phyloP scores from a whole-genome alignment of 768 basidiomycete genomes.

The Leccinum fibrillosum region DNA sequence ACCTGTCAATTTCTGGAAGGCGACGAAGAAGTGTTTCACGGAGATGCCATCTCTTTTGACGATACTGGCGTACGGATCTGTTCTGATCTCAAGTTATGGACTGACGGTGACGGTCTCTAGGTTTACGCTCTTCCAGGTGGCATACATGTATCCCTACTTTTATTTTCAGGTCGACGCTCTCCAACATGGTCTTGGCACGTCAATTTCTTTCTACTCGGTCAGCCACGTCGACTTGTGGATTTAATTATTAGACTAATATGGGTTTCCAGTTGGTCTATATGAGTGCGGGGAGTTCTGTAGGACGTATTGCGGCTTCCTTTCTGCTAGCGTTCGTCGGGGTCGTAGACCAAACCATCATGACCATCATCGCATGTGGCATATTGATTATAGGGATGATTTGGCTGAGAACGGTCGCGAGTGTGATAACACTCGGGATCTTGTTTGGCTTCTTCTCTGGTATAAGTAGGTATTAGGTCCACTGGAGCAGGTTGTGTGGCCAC shows the following conservation, averaged over 20 bases:
- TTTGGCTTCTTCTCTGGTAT: slow-evolving; percentile 50
- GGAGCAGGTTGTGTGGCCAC: too few relatives aligned
- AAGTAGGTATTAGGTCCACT: slow-evolving; percentile 24
- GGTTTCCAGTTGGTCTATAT: slow-evolving; percentile 26
- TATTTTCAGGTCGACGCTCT: slow-evolving; percentile 58
- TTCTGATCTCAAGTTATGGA: neutral
- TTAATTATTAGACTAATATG: neutral
- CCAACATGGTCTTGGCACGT: slow-evolving; percentile 41
- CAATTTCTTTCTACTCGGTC: slow-evolving; percentile 50
- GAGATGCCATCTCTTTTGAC: slow-evolving; percentile 25
- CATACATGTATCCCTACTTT: slow-evolving; percentile 50
- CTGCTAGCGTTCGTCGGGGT: slow-evolving; percentile 40
- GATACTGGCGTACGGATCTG: slow-evolving; percentile 17
- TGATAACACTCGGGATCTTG: slow-evolving; percentile 40
- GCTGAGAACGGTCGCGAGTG: slow-evolving; percentile 34
- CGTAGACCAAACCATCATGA: slow-evolving; percentile 40
- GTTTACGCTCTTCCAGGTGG: slow-evolving; percentile 32
- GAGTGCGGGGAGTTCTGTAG: slow-evolving; percentile 49
- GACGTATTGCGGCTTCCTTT: slow-evolving; percentile 44
- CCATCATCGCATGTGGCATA: slow-evolving; percentile 30
- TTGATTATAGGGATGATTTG: slow-evolving; percentile 43
- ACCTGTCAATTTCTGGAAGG: slow-evolving; percentile 13
- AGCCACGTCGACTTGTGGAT: too few relatives aligned
- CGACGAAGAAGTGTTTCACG: slow-evolving; percentile 20
- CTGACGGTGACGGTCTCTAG: slow-evolving; percentile 3